Base-by-base conservation (phyloP, 768 basidiomycete genomes). In the Psilocybe cyanescens region DNA sequence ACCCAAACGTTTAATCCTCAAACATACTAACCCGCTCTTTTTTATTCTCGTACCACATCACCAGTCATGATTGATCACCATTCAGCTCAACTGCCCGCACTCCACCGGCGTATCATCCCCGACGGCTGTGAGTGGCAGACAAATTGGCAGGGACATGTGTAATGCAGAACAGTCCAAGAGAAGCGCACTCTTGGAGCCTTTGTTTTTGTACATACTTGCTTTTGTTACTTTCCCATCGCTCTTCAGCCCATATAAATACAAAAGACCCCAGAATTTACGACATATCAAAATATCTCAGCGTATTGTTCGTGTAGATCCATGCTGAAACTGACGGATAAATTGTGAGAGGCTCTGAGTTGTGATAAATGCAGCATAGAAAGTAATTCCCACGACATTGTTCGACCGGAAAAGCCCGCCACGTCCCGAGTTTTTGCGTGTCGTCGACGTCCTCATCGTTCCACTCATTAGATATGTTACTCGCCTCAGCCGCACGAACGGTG, bases 401-500 rank as follows among this genome's bases (percentile, higher is more conserved):
- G 51, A 53, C 60, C 75, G 75, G 75, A 71, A 74, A 68, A 62
- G 67, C 67, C 75, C 75, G 75, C 60, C 56, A 63, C 63, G 67
- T 65, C 74, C 75, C 74, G 73, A 75, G 64, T 71, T 75, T 76
- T 71, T 70, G 69, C 68, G 61, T 66, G 58, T 59, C 62, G 55
- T 60, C 35, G 61, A 66, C 58, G 55, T 67, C 63, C 65, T 66
- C 65, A 63, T 61, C 68, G 67, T 67, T 65, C 70, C 61, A 46
- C 59, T 64, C 65, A 58, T 63, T 65, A 64, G 63, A 72, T 62
- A 80, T 84, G 78, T 84, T 91, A 80, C 78, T 90, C 73, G 75
- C 82, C 73, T 77, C 84, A 65, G 74, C 83, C 59, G 74, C 82
- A 67, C 89, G 87, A 67, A 75, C 83, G 64, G 76, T 79, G 68